Conservation (phyloP, 2,329 filamentous ascomycete genomes). For the Mollisiaceae sp. region DNA sequence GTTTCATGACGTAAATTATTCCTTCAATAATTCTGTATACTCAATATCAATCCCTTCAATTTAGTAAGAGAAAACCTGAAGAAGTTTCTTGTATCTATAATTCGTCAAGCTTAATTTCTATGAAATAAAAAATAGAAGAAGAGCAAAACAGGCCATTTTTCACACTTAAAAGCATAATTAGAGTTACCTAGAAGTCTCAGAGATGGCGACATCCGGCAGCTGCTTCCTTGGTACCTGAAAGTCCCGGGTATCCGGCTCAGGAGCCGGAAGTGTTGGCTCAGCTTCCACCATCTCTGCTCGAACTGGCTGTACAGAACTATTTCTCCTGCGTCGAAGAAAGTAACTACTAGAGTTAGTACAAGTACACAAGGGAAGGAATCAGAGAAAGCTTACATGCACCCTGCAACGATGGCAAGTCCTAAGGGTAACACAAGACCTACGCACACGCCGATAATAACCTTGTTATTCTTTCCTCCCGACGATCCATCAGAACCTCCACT, state of each 20-base stretch:
- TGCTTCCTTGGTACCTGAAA: slow-evolving; percentile 3
- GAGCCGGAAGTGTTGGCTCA: background rate
- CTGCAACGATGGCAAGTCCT: slow-evolving; percentile 42
- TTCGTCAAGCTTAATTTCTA: background rate
- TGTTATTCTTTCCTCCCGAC: slow-evolving; percentile 47
- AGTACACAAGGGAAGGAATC: background rate
- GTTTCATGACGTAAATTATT: too few species aligned
- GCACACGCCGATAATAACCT: slow-evolving; percentile 54
- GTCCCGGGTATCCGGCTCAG: background rate
- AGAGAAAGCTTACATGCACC: slow-evolving; percentile 30
- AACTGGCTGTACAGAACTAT: background rate
- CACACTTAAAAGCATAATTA: background rate
- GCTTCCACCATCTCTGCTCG: background rate
- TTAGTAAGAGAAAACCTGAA: too few species aligned
- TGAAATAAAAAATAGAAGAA: background rate
- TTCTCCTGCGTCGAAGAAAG: slow-evolving; percentile 1
- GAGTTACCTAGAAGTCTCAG: background rate
- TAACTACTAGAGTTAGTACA: background rate
- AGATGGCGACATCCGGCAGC: background rate
- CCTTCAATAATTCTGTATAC: too few species aligned
- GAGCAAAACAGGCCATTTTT: background rate
- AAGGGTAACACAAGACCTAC: slow-evolving; percentile 52
- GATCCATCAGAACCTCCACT: slow-evolving; percentile 34
- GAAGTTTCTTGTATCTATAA: too few species aligned
- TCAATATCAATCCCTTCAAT: too few species aligned